Conservation (phyloP, 306 rosid species). For the Medicago ruthenica region DNA sequence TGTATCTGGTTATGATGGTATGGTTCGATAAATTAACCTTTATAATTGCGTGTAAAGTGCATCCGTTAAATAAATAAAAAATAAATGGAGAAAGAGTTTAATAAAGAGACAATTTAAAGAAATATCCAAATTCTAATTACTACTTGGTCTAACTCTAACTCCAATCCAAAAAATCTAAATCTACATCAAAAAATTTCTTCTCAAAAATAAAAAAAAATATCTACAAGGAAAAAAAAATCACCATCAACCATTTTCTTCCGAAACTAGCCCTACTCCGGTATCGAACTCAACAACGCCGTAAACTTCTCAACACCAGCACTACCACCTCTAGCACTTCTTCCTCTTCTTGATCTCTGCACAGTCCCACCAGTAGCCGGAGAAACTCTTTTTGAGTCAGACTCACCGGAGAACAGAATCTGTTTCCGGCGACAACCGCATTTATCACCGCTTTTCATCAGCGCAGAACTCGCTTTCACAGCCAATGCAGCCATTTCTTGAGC, state of each 20-base stretch:
- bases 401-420: constrained; percentile 50
- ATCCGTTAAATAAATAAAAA: too few species aligned
- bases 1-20: too few species aligned
- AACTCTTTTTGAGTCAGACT: constrained; percentile 32
- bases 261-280: constrained; percentile 74
- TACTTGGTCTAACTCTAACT: constrained; percentile 22
- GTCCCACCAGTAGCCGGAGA: constrained; percentile 14
- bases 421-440: constrained; percentile 57
- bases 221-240: constrained; percentile 43
- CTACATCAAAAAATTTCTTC: neutral
- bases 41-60: too few species aligned
- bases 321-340: constrained; percentile 41
- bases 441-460: constrained; percentile 61
- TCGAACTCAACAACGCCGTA: constrained; percentile 62
- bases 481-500: constrained; percentile 94
- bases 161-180: constrained; percentile 5
- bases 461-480: constrained; percentile 91
- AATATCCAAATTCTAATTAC: constrained; percentile 10
- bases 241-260: constrained; percentile 34
- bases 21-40: too few species aligned
- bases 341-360: constrained; percentile 44
- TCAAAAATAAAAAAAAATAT: constrained; percentile 9
- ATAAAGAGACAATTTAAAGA: neutral
- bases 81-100: neutral
- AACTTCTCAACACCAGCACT: constrained; percentile 47